A percentile compares a stretch with the other conserved stretches of the same genome.
These are phyloP conservation scores for Irpex sp. DNA, from an alignment of 1,284 basidiomycete genomes.

Conservation along the genomic window DNA sequence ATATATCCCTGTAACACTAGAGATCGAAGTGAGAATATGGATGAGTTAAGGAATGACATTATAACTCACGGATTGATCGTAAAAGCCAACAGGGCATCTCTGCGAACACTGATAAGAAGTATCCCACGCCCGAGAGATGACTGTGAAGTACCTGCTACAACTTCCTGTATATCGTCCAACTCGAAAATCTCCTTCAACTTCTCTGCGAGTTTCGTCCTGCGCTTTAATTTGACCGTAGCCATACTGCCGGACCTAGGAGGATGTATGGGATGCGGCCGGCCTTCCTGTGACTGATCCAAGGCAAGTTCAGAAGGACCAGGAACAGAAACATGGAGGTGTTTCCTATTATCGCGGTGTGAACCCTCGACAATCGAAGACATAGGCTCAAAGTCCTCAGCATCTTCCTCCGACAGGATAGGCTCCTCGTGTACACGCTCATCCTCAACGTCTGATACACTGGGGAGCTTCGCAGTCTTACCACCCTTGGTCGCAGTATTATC, in stretches of 20 bases:
- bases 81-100: conserved; percentile 90
- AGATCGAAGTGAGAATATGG: conserved; percentile 9
- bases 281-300: conserved; percentile 6
- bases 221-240: conserved; percentile 66
- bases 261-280: not conserved
- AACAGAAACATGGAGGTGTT: conserved; percentile 3
- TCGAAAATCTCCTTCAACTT: conserved; percentile 87
- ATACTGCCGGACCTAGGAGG: conserved; percentile 56
- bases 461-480: conserved; percentile 15
- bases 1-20: conserved; percentile 94
- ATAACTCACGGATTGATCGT: conserved; percentile 72
- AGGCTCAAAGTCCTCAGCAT: conserved; percentile 58
- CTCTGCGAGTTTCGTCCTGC: conserved; percentile 72
- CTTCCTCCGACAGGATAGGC: conserved; percentile 40
- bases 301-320: conserved; percentile 13
- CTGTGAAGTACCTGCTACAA: conserved; percentile 64
- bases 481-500: conserved; percentile 25
- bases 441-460: conserved; percentile 25
- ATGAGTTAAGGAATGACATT: not conserved
- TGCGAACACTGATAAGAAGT: conserved; percentile 23
- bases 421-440: conserved; percentile 27
- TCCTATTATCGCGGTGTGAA: not conserved
- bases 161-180: conserved; percentile 74
- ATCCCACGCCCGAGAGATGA: conserved; percentile 1
- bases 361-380: not conserved